Evolutionary conservation across 2,329 filamentous ascomycete genomes (phyloP).

Genomic region (Fusarium aywerte): DNA sequence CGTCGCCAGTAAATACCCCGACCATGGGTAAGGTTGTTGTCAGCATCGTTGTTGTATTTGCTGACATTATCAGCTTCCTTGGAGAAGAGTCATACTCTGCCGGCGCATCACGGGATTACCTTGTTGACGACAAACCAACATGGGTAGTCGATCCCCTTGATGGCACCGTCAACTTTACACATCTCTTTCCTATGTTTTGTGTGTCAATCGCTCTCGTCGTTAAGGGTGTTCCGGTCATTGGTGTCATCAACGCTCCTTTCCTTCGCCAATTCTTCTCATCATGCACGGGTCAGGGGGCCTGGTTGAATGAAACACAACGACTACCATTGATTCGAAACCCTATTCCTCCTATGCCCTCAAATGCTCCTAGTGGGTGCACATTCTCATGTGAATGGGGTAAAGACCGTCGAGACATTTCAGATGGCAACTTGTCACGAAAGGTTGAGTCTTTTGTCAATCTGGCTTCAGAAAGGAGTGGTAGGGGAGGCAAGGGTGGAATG

Average conservation of each 20-base stretch:
- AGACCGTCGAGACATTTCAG: slow-evolving; percentile 72
- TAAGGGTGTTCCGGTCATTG: slow-evolving; percentile 69
- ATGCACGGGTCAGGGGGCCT: slow-evolving; percentile 73
- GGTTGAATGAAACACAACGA: slow-evolving; percentile 71
- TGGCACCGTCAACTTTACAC: slow-evolving; percentile 84
- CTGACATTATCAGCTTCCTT: slow-evolving; percentile 66
- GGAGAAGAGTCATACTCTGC: slow-evolving; percentile 82
- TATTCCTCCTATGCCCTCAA: slow-evolving; percentile 69
- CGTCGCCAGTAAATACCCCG: slow-evolving; percentile 70
- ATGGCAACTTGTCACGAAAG: slow-evolving; percentile 77
- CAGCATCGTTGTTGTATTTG: neutral
- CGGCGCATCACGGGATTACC: slow-evolving; percentile 73
- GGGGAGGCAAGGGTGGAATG: slow-evolving; percentile 77
- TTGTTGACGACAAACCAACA: slow-evolving; percentile 71
- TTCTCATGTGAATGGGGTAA: slow-evolving; percentile 86
- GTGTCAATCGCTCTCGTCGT: slow-evolving; percentile 78
- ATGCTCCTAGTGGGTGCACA: slow-evolving; percentile 75
- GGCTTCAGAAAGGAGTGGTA: slow-evolving; percentile 72
- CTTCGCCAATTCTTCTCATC: slow-evolving; percentile 76
- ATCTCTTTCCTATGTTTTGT: slow-evolving; percentile 84
- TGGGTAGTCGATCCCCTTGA: slow-evolving; percentile 84
- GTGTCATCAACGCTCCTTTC: slow-evolving; percentile 78
- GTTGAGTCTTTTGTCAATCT: slow-evolving; percentile 80
- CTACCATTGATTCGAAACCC: slow-evolving; percentile 73
- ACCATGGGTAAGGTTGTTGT: slow-evolving; percentile 66